Evolutionary conservation across 306 rosid species (phyloP).

Genomic region (Cyclanthera cordifolia): DNA sequence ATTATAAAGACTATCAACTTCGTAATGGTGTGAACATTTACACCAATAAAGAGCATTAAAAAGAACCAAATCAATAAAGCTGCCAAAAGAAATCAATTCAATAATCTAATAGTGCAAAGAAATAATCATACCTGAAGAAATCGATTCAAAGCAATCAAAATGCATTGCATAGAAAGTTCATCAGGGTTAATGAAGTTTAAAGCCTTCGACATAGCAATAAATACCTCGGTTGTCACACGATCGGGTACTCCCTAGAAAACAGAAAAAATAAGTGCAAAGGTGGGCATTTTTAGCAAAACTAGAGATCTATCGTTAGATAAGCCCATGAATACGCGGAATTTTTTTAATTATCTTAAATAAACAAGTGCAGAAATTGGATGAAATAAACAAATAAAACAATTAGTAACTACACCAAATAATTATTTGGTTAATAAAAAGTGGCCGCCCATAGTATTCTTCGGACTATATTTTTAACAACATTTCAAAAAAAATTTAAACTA

Average conservation of each 20-base stretch:
- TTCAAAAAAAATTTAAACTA: neutral
- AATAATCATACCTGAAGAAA: slow-evolving; percentile 76
- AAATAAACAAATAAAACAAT: neutral
- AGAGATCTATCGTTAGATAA: neutral
- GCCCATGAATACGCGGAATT: neutral
- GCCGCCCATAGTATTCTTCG: neutral
- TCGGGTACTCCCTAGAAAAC: slow-evolving; percentile 72
- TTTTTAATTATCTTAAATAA: neutral
- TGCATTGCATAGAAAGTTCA: slow-evolving; percentile 98
- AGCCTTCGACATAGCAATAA: slow-evolving; percentile 98
- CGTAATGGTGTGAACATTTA: neutral
- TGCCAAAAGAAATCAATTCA: neutral
- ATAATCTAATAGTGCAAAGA: neutral
- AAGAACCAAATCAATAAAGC: neutral
- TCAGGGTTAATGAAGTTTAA: slow-evolving; percentile 95
- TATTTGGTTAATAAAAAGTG: neutral
- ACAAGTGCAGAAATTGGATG: neutral
- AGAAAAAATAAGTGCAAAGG: slow-evolving; percentile 12
- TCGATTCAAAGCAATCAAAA: slow-evolving; percentile 88
- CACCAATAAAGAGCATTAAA: neutral
- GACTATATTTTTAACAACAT: neutral
- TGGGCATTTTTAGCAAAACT: neutral
- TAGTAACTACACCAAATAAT: neutral
- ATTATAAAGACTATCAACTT: neutral
- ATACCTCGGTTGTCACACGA: slow-evolving; percentile 91